Percentiles rank a stretch among this genome's conserved stretches.
Conservation (phyloP, 495 filamentous ascomycete genomes). For the Bryoglossum gracile region DNA sequence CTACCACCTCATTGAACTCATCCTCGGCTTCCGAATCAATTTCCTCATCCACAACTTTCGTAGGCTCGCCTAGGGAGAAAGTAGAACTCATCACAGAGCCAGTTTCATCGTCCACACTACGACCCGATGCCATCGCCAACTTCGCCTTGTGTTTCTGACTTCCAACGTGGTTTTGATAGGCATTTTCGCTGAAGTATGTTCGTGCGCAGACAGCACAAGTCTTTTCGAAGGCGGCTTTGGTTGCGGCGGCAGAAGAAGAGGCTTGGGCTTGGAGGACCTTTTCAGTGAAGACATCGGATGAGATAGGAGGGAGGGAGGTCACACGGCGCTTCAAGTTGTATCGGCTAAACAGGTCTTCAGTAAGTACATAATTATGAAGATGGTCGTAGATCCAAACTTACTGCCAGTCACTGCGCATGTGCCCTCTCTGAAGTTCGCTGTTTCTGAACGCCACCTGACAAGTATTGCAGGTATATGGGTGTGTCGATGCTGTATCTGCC, state of each 20-base stretch:
- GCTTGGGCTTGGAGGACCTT: slow-evolving; percentile 94
- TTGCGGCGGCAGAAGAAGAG: slow-evolving; percentile 70
- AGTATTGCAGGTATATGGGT: slow-evolving; percentile 96
- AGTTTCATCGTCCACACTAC: slow-evolving; percentile 54
- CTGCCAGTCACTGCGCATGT: slow-evolving; percentile 99
- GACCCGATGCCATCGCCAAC: slow-evolving; percentile 33
- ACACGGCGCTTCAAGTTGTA: slow-evolving; percentile 97
- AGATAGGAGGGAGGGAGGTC: slow-evolving; percentile 82
- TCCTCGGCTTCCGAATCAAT: slow-evolving; percentile 52
- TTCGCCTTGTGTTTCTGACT: slow-evolving; percentile 85
- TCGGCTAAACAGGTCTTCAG: slow-evolving; percentile 46
- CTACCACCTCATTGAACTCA: slow-evolving; percentile 71
- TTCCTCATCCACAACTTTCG: slow-evolving; percentile 29
- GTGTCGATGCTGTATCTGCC: slow-evolving; percentile 41
- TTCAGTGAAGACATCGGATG: slow-evolving; percentile 89
- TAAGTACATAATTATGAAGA: not conserved
- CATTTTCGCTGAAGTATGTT: slow-evolving; percentile 92
- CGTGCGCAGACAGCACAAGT: slow-evolving; percentile 77
- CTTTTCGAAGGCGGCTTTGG: slow-evolving; percentile 84
- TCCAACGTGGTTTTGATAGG: slow-evolving; percentile 84
- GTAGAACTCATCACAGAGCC: slow-evolving; percentile 85
- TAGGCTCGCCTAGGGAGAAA: slow-evolving; percentile 72
- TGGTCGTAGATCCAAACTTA: slow-evolving; percentile 41
- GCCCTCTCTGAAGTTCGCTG: slow-evolving; percentile 84
- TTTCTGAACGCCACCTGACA: slow-evolving; percentile 94